Evolutionary conservation across 1,139 yeast species (phyloP).

Genomic region (Blastobotrys proliferans): DNA sequence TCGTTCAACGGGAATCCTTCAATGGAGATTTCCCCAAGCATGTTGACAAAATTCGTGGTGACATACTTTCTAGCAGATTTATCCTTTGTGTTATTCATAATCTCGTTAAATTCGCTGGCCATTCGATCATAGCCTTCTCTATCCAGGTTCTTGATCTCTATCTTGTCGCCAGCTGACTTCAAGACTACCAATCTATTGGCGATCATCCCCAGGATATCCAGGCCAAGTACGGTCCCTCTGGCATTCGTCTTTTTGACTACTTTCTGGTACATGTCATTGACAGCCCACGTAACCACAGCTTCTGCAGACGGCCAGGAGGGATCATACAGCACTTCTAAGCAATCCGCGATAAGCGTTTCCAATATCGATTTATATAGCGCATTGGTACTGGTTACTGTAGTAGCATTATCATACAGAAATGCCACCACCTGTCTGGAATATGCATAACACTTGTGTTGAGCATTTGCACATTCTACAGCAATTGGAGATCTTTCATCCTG

Average conservation of each 20-base stretch:
- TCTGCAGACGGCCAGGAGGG: conserved; percentile 11
- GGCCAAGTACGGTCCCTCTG: conserved; percentile 5
- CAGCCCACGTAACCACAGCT: conserved; percentile 5
- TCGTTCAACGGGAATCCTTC: neutral
- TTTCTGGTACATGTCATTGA: conserved; percentile 3
- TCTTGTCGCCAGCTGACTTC: conserved; percentile 2
- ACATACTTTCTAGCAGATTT: neutral
- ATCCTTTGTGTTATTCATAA: neutral
- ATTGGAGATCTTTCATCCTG: no score
- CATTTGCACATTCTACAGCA: neutral
- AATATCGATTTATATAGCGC: conserved; percentile 1
- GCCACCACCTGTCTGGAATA: conserved; percentile 5
- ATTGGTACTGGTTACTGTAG: conserved; percentile 1
- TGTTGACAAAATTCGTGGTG: neutral
- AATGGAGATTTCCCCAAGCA: neutral
- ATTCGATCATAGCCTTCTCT: neutral
- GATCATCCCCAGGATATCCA: conserved; percentile 10
- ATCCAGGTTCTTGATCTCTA: neutral
- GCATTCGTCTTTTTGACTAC: conserved; percentile 7
- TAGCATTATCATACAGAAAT: conserved; percentile 9
- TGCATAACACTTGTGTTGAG: conserved; percentile 4
- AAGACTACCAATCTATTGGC: conserved; percentile 8
- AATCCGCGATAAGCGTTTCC: conserved; percentile 10
- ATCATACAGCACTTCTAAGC: conserved; percentile 3
- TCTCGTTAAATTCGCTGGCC: neutral